Evolutionary conservation across 495 filamentous ascomycete genomes (phyloP).

Genomic region (Aspergillus steynii): DNA sequence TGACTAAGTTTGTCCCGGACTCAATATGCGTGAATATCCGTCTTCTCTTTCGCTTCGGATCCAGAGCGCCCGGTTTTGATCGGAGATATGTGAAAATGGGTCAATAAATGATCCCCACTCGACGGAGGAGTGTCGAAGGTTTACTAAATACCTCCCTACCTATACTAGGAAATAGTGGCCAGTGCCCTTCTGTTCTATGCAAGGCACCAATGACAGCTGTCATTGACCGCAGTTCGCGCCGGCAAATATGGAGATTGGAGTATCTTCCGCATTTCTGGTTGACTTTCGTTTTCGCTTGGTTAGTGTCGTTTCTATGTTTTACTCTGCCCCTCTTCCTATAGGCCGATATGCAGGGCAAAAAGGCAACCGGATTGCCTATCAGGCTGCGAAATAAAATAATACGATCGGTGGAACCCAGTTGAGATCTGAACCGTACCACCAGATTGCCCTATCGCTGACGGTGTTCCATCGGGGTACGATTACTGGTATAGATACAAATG

Average conservation of each 20-base stretch:
- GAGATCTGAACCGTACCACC: background rate
- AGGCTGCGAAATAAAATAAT: background rate
- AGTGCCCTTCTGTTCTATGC: background rate
- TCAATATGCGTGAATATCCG: too few relatives aligned
- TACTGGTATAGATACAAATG: background rate
- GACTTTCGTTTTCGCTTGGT: background rate
- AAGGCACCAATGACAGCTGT: conserved; percentile 18
- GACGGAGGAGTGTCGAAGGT: background rate
- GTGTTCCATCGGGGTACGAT: too few relatives aligned
- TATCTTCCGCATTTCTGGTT: background rate
- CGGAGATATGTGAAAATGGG: background rate
- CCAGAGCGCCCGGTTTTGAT: background rate
- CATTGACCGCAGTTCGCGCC: conserved; percentile 2
- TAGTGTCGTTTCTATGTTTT: background rate
- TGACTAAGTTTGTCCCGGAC: too few relatives aligned
- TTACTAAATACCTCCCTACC: background rate
- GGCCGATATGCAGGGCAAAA: background rate
- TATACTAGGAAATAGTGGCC: background rate
- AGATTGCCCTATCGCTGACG: too few relatives aligned
- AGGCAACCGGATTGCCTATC: background rate
- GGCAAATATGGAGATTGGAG: background rate
- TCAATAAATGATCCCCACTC: background rate
- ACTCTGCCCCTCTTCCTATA: background rate
- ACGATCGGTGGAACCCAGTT: background rate
- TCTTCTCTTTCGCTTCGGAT: too few relatives aligned